A percentile compares a stretch with the other conserved stretches of the same genome.
Conservation (phyloP, 2,329 filamentous ascomycete species). For the Septoria linicola region DNA sequence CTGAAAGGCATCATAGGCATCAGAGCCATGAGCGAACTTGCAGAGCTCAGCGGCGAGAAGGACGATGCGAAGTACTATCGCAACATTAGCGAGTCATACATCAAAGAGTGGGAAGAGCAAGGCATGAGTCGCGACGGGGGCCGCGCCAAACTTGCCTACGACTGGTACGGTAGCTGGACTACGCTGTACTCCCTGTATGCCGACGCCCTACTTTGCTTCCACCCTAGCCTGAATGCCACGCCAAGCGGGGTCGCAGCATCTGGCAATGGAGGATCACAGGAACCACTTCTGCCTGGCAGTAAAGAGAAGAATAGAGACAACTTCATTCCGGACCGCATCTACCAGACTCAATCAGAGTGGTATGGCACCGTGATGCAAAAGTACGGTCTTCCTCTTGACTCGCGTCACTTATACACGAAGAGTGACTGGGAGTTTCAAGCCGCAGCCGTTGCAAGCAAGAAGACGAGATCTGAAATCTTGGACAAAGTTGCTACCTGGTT, state of each 20-base stretch:
- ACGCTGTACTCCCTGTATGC: constrained; percentile 84
- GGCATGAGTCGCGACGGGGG: constrained; percentile 68
- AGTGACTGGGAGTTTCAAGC: constrained; percentile 86
- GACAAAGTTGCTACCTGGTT: constrained; percentile 75
- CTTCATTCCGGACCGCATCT: constrained; percentile 72
- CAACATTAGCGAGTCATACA: constrained; percentile 64
- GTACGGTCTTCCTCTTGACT: constrained; percentile 81
- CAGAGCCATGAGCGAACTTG: constrained; percentile 71
- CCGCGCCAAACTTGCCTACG: constrained; percentile 77
- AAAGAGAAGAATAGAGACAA: constrained; percentile 26
- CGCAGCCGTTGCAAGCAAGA: constrained; percentile 70
- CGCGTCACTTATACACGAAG: constrained; percentile 79
- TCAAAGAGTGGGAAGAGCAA: constrained; percentile 68
- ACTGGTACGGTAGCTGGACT: constrained; percentile 78
- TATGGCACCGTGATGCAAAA: constrained; percentile 75
- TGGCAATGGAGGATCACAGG: constrained; percentile 15
- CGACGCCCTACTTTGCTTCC: constrained; percentile 78
- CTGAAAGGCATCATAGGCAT: constrained; percentile 83
- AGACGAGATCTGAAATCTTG: constrained; percentile 69
- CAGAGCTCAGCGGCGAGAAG: constrained; percentile 59
- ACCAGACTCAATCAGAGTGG: constrained; percentile 77
- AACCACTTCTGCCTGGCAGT: constrained; percentile 20
- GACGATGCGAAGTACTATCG: constrained; percentile 58
- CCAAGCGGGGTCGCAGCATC: constrained; percentile 9
- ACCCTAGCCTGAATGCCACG: constrained; percentile 45